phyloP scores from a whole-genome alignment of 2,329 filamentous ascomycete species.

The Cercospora sp. region DNA sequence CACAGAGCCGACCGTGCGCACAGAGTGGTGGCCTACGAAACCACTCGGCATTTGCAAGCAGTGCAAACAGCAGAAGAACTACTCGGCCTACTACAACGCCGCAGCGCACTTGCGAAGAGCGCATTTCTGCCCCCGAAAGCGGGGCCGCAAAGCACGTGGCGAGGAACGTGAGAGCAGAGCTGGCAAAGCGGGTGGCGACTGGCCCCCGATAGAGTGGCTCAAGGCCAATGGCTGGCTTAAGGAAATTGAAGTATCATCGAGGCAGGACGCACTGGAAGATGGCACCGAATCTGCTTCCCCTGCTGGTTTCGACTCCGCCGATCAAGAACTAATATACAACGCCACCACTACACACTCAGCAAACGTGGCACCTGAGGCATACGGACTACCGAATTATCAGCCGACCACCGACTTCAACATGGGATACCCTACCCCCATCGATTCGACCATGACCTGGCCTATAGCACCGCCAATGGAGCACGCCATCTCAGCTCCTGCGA shows the following conservation, averaged over 20 bases:
- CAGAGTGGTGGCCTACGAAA: conserved; percentile 48
- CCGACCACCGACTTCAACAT: conserved; percentile 23
- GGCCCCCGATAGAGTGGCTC: conserved; percentile 61
- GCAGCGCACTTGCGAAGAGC: conserved; percentile 84
- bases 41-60: conserved; percentile 81
- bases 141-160: conserved; percentile 58
- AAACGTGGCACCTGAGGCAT: conserved; percentile 12
- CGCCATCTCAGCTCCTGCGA: conserved; percentile 25
- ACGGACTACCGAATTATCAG: conserved; percentile 7
- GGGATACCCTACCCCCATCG: conserved; percentile 30
- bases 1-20: conserved; percentile 54
- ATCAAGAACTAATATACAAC: neutral
- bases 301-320: neutral
- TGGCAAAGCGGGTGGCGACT: conserved; percentile 61
- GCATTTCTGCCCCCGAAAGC: conserved; percentile 75
- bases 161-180: conserved; percentile 57
- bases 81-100: conserved; percentile 92
- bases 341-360: neutral
- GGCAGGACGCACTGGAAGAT: conserved; percentile 8
- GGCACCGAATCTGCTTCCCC: conserved; percentile 4
- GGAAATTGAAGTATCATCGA: conserved; percentile 51
- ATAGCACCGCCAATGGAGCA: conserved; percentile 28
- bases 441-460: conserved; percentile 12
- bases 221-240: conserved; percentile 59
- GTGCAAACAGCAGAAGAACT: conserved; percentile 74